Base-by-base conservation (phyloP, 2,329 filamentous ascomycete genomes). In the Cercospora nicotianae region DNA sequence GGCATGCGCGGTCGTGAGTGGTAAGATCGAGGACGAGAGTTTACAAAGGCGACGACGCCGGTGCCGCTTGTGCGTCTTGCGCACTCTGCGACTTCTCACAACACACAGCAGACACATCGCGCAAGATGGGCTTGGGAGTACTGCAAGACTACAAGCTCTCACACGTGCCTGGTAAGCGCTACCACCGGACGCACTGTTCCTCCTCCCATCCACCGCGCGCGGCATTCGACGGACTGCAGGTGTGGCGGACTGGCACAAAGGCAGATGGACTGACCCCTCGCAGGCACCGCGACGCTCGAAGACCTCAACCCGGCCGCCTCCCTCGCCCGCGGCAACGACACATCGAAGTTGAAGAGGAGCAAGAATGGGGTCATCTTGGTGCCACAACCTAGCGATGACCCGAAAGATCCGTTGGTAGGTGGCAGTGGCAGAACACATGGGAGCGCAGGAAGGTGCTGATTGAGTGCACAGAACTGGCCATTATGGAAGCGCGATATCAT, bases 341-440 rank as follows among this genome's bases (percentile, higher is more conserved):
- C 68, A 20, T 66, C 64, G 26, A 57, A 64, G 45, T 67, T 75
- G 60, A 77, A 77, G 71, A 73, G 66, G 67, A 75, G 66, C 70
- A 73, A 69, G 30, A 70, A 73, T 30, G 76, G 72, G 31, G 72
- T 70, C 16, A 91, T 97, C 73, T 87, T 97, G 33, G 90, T 96
- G 5, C 94, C 94, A 5, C 94, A 97, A 76, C 94, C 94, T 2
- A 94, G 90, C 70, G 91, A 96, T 79, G 92, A 96, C 78, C 92
- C 92, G 3, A 94, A 96, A 78, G 94, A 97, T 79, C 94, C 93
- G 31, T 83, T 97, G 72, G 87, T 89, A 84, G 68, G 80, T 31
- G 20, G 9, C 30, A 28, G 18, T 10, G 8, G 74, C 51, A 71
- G 85, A 3, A 64, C 30, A 48, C 60, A 36, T 16, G 42, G 65